phyloP scores from a whole-genome alignment of 148 eudicot genomes.

The Linanthus parryae region DNA sequence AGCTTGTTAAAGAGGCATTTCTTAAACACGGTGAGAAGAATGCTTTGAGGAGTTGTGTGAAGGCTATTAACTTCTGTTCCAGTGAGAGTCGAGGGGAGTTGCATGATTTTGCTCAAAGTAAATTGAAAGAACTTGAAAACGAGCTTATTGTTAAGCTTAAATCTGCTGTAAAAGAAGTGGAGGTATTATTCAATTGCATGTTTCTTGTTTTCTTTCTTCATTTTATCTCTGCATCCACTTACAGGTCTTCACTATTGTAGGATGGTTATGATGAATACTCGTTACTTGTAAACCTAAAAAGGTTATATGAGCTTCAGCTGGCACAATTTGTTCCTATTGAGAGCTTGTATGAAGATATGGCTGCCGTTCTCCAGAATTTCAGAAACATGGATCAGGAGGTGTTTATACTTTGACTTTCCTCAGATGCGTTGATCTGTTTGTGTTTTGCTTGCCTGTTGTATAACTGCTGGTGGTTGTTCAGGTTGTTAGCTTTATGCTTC shows the following conservation, averaged over 20 bases:
- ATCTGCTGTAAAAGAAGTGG: slow-evolving; percentile 73
- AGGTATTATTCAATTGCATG: slow-evolving; percentile 32
- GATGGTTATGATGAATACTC: slow-evolving; percentile 88
- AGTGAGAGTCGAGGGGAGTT: slow-evolving; percentile 78
- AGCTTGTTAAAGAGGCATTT: slow-evolving; percentile 77
- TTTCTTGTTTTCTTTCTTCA: not conserved
- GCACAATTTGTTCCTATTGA: slow-evolving; percentile 56
- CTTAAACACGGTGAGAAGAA: slow-evolving; percentile 93
- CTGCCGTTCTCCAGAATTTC: slow-evolving; percentile 49
- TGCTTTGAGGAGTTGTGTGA: slow-evolving; percentile 76
- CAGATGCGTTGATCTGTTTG: slow-evolving; percentile 5
- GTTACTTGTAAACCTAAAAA: slow-evolving; percentile 81
- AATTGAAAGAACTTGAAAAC: slow-evolving; percentile 76
- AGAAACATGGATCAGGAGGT: slow-evolving; percentile 86
- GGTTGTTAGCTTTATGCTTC: slow-evolving; percentile 76
- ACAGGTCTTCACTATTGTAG: slow-evolving; percentile 27
- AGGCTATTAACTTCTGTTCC: slow-evolving; percentile 64
- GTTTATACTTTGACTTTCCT: slow-evolving; percentile 10
- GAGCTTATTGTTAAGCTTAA: slow-evolving; percentile 68
- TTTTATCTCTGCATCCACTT: not conserved
- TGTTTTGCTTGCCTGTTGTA: slow-evolving; percentile 8
- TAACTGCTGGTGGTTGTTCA: slow-evolving; percentile 24
- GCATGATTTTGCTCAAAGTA: slow-evolving; percentile 76
- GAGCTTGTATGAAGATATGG: slow-evolving; percentile 58
- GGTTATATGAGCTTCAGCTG: slow-evolving; percentile 91